Evolutionary conservation across 768 basidiomycete genomes (phyloP), one percentile per base, ranked within the genome.

Genomic region (Tulasnella sp.): DNA sequence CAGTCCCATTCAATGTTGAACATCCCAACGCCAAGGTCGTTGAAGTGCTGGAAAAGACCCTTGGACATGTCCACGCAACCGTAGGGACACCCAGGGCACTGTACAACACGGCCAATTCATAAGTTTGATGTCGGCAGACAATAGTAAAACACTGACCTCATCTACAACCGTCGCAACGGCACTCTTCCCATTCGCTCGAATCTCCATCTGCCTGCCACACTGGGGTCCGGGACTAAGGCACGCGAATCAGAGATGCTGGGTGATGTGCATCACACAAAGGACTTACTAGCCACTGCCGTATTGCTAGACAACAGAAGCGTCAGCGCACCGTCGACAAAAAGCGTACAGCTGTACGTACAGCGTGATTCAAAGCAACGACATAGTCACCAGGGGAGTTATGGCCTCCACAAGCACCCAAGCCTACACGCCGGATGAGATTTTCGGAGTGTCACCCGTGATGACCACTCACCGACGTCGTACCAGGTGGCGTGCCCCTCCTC

Each of bases 61-160:
- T 62, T 62, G 0, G 62, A 62, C 61, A 66, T 60, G 58, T 66
- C 65, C 53, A 66, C 52, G 8, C 57, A 61, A n/a, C 64, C 64
- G 32, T 60, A 65, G 2, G 51, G 39, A 55, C 59, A 59, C 4
- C 43, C 34, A 2, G 40, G 46, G 46, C 42, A 50, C 46, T 58
- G 15, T 5, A 46, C 1, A 23, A 3, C 9, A 39, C 23, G 39
- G 29, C 15, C 21, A 17, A 49, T 15, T 15, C 11, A 27, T 21
- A 6, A 8, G 14, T 31, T 25, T 7, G n/a, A 25, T 17, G 21
- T 19, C 8, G 6, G n/a, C 9, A 4, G 27, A 60, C 15, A n/a
- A 14, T 29, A 50, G 35, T 21, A 21, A 31, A 37, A 17, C 35
- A 15, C 59, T 4, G 12, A 60, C 59, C 59, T 45, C 61, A 17